Percentiles rank a stretch among this genome's conserved stretches.
These are phyloP conservation scores for Fusarium nygamai DNA, from an alignment of 2,329 filamentous ascomycete genomes.

Conservation along the genomic window DNA sequence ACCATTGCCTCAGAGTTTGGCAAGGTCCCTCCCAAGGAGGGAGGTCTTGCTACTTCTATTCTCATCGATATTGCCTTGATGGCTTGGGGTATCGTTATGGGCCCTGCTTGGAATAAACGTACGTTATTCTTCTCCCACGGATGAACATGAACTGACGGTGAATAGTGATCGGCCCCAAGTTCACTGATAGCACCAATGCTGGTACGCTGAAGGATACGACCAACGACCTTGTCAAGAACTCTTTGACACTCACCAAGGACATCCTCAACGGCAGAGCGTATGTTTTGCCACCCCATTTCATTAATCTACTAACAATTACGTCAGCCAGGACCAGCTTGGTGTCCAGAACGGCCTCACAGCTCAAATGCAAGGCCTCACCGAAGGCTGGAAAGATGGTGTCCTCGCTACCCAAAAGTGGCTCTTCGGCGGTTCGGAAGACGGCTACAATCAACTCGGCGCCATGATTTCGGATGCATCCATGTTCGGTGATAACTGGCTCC, in stretches of 20 bases:
- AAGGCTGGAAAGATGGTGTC: slow-evolving; percentile 21
- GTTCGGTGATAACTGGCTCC: slow-evolving; percentile 20
- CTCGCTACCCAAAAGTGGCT: slow-evolving; percentile 18
- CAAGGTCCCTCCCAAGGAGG: slow-evolving; percentile 12
- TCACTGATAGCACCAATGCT: background rate
- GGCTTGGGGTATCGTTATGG: slow-evolving; percentile 21
- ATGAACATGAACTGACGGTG: background rate
- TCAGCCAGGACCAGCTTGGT: slow-evolving; percentile 13
- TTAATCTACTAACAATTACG: background rate
- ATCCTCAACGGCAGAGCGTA: slow-evolving; percentile 13
- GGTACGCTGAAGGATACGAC: slow-evolving; percentile 15
- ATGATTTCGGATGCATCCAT: slow-evolving; percentile 23
- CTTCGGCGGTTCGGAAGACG: slow-evolving; percentile 12
- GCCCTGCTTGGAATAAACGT: slow-evolving; percentile 25
- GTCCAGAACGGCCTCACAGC: slow-evolving; percentile 18
- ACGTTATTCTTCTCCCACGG: accelerated
- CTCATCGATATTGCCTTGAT: slow-evolving; percentile 21
- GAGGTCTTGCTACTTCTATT: slow-evolving; percentile 3
- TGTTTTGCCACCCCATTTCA: background rate
- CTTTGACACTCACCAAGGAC: slow-evolving; percentile 17
- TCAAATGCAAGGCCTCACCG: slow-evolving; percentile 16
- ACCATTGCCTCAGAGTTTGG: slow-evolving; percentile 16
- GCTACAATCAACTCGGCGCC: slow-evolving; percentile 7
- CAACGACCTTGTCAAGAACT: slow-evolving; percentile 24
- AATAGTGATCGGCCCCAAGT: slow-evolving; percentile 9